These are phyloP conservation scores for Fraxinus albicans DNA, from an alignment of 305 asterid species.

Conservation along the genomic window DNA sequence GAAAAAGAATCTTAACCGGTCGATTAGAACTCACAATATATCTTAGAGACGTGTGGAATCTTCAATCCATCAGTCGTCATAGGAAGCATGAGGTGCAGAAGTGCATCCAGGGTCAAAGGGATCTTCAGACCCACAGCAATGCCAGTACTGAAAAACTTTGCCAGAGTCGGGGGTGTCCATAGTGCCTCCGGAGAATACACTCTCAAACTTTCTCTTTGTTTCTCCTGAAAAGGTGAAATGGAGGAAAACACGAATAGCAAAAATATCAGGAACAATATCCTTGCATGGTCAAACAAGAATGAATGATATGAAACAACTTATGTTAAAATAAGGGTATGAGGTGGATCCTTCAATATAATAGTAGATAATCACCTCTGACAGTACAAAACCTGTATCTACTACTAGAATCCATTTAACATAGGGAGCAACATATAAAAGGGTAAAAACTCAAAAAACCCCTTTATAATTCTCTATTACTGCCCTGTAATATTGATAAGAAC, in stretches of 20 bases:
- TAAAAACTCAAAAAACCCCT: neutral
- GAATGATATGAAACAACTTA: neutral
- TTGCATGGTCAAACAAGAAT: neutral
- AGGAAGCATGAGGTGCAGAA: slow-evolving; percentile 85
- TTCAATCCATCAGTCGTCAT: slow-evolving; percentile 56
- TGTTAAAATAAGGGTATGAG: neutral
- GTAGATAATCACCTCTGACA: neutral
- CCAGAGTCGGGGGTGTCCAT: slow-evolving; percentile 81
- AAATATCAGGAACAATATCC: slow-evolving; percentile 2
- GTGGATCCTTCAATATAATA: neutral
- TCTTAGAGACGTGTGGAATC: neutral
- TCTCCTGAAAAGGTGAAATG: slow-evolving; percentile 55
- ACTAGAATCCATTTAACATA: neutral
- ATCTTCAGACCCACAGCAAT: slow-evolving; percentile 95
- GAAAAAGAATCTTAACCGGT: neutral
- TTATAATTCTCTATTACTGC: neutral
- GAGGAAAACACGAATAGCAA: neutral
- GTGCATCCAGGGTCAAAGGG: slow-evolving; percentile 85
- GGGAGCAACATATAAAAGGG: neutral
- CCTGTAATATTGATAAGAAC: neutral
- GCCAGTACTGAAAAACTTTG: slow-evolving; percentile 82
- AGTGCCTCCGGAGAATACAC: slow-evolving; percentile 83
- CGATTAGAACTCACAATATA: neutral
- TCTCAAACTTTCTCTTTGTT: slow-evolving; percentile 92
- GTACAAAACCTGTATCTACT: neutral